Base-by-base conservation (phyloP, 2,329 filamentous ascomycete species). In the Ophiocordyceps camponoti-rufipedis region DNA sequence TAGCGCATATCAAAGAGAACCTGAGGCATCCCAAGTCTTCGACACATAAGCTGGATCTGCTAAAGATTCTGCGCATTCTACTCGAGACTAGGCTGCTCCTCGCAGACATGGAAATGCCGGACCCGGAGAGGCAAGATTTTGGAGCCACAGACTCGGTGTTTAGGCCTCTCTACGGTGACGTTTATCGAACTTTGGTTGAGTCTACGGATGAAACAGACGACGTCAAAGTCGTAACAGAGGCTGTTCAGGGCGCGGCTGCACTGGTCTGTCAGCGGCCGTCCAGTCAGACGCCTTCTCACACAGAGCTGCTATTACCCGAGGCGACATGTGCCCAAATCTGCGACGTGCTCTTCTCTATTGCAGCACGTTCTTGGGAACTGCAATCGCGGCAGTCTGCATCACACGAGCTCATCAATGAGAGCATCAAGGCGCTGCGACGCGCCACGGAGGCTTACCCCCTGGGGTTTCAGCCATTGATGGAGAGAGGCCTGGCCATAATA, bases 31-130 rank as follows among this genome's bases (percentile, higher is more conserved):
- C 68, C 1, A 71, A 71, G 51, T 70, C 70, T 1, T 55, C 64
- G 5, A 58, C 63, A 3, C 72, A 77, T 48, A 68, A 65, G 29
- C 63, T 66, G n/a, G 69, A 74, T 47, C 61, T 77, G 1, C 52
- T 76, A 2, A 64, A 66, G 16, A 58, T 77, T 2, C 51, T 76
- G 5, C 69, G 71, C 44, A 68, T 71, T 1, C 56, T 75, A 8
- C 56, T 78, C 19, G 68, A 68, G 49, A 65, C 67, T 2, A 61
- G 70, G 3, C 54, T 65, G 29, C 52, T 65, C 3, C 56, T 72
- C 2, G 55, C 63, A 11, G 56, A 59, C 13, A 49, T 52, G 6
- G 51, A 55, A 1, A 56, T 63, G 52, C 56, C 54, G 4, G 51
- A 49, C n/a, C 60, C 59, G 39, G 68, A 63, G 23, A 61, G 57